Evolutionary conservation across 768 basidiomycete genomes (phyloP).

Genomic region (Amanita jacksonii): DNA sequence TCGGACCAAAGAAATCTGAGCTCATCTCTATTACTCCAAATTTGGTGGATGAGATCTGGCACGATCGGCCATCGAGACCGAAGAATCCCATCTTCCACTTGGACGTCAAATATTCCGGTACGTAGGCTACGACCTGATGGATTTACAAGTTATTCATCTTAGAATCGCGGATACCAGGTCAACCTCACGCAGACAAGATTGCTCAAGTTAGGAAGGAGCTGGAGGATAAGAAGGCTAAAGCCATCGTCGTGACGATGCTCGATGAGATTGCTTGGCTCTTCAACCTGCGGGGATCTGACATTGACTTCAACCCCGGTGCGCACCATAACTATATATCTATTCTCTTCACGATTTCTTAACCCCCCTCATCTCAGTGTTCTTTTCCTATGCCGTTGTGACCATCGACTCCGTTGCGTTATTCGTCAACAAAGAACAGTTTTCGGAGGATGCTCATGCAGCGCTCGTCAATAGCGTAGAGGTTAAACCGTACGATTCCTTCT

Average conservation of each 20-base stretch:
- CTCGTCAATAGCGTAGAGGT: constrained; percentile 58
- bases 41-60: constrained; percentile 77
- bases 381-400: constrained; percentile 80
- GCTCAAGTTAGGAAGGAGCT: constrained; percentile 54
- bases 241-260: constrained; percentile 75
- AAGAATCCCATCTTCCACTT: constrained; percentile 58
- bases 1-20: constrained; percentile 42
- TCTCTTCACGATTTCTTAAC: too few species aligned
- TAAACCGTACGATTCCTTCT: constrained; percentile 60
- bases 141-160: neutral
- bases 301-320: constrained; percentile 68
- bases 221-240: constrained; percentile 51
- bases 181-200: constrained; percentile 60
- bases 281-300: constrained; percentile 88
- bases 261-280: constrained; percentile 95
- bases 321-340: too few species aligned
- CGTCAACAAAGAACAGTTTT: constrained; percentile 46
- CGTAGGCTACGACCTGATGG: constrained; percentile 7
- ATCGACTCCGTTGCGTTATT: constrained; percentile 54
- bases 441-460: constrained; percentile 29
- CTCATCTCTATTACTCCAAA: constrained; percentile 71
- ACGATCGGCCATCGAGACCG: constrained; percentile 59
- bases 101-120: constrained; percentile 67
- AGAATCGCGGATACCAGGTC: constrained; percentile 29
- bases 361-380: constrained; percentile 60